These are phyloP conservation scores for Zizania palustris DNA, from an alignment of 202 grass and related monocot genomes.

Conservation along the genomic window DNA sequence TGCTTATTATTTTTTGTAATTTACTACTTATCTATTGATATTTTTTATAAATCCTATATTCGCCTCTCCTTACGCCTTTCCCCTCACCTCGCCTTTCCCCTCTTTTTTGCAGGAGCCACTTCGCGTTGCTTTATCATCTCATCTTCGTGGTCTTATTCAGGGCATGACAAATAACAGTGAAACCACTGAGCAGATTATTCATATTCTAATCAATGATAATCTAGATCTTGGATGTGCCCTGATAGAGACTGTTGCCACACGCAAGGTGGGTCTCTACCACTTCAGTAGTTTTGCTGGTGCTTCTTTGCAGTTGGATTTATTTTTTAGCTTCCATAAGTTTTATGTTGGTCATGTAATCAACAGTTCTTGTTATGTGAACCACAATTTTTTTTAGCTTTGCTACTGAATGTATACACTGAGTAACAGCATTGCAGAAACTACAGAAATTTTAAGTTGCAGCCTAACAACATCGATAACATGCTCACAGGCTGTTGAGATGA, in stretches of 20 bases:
- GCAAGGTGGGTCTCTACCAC: slow-evolving; percentile 60
- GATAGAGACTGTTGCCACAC: slow-evolving; percentile 92
- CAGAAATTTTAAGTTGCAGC: slow-evolving; percentile 16
- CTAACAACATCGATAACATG: slow-evolving; percentile 29
- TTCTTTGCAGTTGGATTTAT: neutral
- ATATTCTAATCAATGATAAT: slow-evolving; percentile 86
- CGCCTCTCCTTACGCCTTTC: no score
- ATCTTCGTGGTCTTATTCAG: slow-evolving; percentile 87
- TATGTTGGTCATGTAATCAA: slow-evolving; percentile 4
- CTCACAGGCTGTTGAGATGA: slow-evolving; percentile 81
- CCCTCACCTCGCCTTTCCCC: no score
- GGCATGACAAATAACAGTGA: slow-evolving; percentile 75
- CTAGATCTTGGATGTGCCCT: slow-evolving; percentile 97
- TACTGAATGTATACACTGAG: neutral
- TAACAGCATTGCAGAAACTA: neutral
- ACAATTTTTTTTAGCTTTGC: slow-evolving; percentile 11
- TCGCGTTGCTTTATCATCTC: slow-evolving; percentile 75
- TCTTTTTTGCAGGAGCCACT: slow-evolving; percentile 74
- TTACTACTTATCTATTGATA: no score
- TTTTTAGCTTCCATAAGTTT: slow-evolving; percentile 15
- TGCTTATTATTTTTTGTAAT: no score
- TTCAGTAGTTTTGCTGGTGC: slow-evolving; percentile 20
- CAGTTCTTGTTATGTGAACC: neutral
- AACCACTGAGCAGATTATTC: slow-evolving; percentile 75
- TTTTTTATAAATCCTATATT: no score